These are phyloP conservation scores for Haplosporangium gracile DNA, from an alignment of 192 early-diverging fungal species.

Conservation along the genomic window DNA sequence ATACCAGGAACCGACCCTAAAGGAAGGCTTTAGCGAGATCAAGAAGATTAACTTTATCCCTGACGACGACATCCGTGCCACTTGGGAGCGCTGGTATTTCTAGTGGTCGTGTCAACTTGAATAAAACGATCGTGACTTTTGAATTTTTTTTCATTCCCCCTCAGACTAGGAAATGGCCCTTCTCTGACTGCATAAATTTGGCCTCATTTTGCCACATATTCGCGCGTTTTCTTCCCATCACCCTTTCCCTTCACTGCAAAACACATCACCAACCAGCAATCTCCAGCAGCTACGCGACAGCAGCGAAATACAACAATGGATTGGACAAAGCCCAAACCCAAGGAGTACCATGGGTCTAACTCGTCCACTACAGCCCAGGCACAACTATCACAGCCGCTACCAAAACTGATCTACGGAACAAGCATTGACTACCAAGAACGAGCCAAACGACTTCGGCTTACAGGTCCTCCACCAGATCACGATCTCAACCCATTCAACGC, in stretches of 20 bases:
- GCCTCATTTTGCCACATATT: no score
- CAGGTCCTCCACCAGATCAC: conserved; percentile 19
- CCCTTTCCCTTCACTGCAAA: neutral
- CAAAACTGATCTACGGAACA: conserved; percentile 21
- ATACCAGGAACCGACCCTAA: conserved; percentile 59
- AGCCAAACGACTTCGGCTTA: conserved; percentile 14
- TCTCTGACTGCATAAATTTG: no score
- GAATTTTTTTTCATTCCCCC: neutral
- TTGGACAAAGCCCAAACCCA: neutral
- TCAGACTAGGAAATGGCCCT: no score
- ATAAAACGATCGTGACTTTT: neutral
- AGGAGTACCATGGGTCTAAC: neutral
- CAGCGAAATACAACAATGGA: neutral
- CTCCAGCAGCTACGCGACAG: neutral
- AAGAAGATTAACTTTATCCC: conserved; percentile 71
- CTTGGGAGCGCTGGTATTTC: conserved; percentile 69
- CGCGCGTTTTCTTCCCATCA: neutral
- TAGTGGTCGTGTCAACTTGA: conserved; percentile 18
- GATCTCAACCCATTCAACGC: conserved; percentile 49
- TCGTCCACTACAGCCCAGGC: neutral
- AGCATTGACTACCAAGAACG: conserved; percentile 41
- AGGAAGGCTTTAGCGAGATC: conserved; percentile 75
- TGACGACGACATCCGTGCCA: conserved; percentile 60
- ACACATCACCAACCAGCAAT: neutral
- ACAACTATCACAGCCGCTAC: neutral